A percentile compares a stretch with the other conserved stretches of the same genome.
phyloP scores from a whole-genome alignment of 345 rosid species.

The Brassica carinata region DNA sequence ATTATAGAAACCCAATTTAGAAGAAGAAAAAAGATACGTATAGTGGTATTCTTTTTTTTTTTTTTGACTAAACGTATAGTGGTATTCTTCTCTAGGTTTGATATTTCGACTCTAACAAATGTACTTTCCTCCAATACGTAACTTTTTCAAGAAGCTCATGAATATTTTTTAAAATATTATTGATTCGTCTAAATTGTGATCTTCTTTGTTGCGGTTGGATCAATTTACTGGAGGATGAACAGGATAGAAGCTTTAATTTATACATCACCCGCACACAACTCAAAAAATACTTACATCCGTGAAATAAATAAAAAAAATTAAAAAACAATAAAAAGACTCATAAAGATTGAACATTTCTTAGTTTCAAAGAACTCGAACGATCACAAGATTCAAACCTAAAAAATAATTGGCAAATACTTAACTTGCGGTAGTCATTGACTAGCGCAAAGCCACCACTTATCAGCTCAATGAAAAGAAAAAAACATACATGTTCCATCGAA shows the following conservation, averaged over 20 bases:
- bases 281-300: slow-evolving; percentile 24
- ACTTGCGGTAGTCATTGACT: slow-evolving; percentile 24
- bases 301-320: not conserved
- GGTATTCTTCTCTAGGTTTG: not conserved
- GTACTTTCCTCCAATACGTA: not conserved
- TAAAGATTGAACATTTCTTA: slow-evolving; percentile 36
- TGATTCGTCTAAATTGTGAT: not conserved
- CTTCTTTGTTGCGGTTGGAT: not conserved
- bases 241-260: not conserved
- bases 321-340: slow-evolving; percentile 9
- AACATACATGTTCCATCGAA: slow-evolving; percentile 6
- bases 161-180: not conserved
- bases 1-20: not conserved
- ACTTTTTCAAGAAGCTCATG: not conserved
- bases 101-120: not conserved
- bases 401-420: slow-evolving; percentile 11
- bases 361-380: slow-evolving; percentile 39
- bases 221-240: not conserved
- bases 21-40: not conserved
- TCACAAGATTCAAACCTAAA: slow-evolving; percentile 17
- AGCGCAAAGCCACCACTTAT: slow-evolving; percentile 27
- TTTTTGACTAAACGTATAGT: no score
- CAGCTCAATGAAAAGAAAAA: slow-evolving; percentile 21
- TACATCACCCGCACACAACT: slow-evolving; percentile 22
- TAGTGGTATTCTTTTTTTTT: not conserved